These are phyloP conservation scores for Verticillium nonalfalfae DNA, from an alignment of 2,329 filamentous ascomycete genomes.

Conservation along the genomic window DNA sequence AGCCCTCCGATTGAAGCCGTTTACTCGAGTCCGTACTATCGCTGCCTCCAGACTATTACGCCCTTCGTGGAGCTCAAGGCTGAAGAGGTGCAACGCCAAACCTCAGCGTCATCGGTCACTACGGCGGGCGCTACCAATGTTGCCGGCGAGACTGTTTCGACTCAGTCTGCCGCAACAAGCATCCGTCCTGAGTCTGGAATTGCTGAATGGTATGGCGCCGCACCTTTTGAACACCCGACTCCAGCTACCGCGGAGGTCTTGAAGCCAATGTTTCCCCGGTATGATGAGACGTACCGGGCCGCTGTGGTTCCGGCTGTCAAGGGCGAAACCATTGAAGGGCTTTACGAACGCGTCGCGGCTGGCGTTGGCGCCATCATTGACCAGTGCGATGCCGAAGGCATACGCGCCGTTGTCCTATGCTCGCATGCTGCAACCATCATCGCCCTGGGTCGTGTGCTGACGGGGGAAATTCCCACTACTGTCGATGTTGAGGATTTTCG, in stretches of 20 bases:
- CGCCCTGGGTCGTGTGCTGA: conserved; percentile 75
- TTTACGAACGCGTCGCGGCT: conserved; percentile 74
- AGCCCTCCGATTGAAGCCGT: conserved; percentile 66
- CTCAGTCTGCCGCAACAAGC: conserved; percentile 16
- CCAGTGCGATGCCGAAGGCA: conserved; percentile 64
- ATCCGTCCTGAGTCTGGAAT: conserved; percentile 52
- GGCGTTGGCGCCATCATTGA: conserved; percentile 65
- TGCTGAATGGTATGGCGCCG: conserved; percentile 88
- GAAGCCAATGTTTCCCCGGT: conserved; percentile 59
- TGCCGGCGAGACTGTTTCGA: conserved; percentile 4
- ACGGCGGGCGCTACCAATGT: conserved; percentile 2
- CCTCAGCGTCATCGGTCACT: conserved; percentile 8
- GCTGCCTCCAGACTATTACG: conserved; percentile 77
- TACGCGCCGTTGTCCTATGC: conserved; percentile 70
- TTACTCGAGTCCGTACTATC: conserved; percentile 82
- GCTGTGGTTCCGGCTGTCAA: conserved; percentile 61
- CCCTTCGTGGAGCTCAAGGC: conserved; percentile 53
- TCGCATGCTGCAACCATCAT: conserved; percentile 89
- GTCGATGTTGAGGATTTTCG: conserved; percentile 72
- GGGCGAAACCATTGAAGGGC: conserved; percentile 72
- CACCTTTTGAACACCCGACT: conserved; percentile 77
- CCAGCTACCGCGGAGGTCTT: conserved; percentile 62
- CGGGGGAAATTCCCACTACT: conserved; percentile 68
- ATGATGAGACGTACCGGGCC: conserved; percentile 52
- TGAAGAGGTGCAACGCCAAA: conserved; percentile 8